Evolutionary conservation across 2,329 filamentous ascomycete species (phyloP), one percentile per base, ranked within the genome.

Genomic region (Claviceps digitariae): DNA sequence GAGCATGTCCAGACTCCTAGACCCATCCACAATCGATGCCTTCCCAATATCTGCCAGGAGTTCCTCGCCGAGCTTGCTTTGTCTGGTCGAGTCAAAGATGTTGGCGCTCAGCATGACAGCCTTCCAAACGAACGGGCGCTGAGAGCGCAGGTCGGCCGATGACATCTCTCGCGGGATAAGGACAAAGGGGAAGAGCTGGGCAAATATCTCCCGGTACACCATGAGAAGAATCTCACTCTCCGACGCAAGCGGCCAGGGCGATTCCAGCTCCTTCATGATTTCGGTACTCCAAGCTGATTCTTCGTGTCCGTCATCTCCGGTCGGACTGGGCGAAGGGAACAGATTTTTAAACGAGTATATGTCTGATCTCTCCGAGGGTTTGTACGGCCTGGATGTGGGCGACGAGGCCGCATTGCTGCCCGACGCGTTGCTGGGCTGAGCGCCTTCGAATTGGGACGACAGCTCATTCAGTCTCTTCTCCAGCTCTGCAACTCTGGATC

Each of bases 391-490:
- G 21, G 50, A 27, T 36, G 53, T 53, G 43, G 53, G 56, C 55
- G 29, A 46, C 46, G 31, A 54, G 52, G 40, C 49, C 34, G 48
- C 50, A 48, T 50, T 56, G 50, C 47, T 52, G 38, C 15, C 48
- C 49, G 44, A 43, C 34, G 48, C 50, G 46, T 50, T 56, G 51
- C 47, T 48, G 53, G 58, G 52, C 50, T 48, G 53, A 12, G 60
- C 59, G 10, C 61, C 60, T 27, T 70, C 67, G 44, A 76, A 67
- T 50, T 73, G 71, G 1, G 71, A 71, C 2, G 72, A 74, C 53
- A 77, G 64, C 60, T 76, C 72, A 55, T 76, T 69, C 1, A 77
- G 67, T 1, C 74, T 67, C 61, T 72, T 72, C 62, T 77, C 74
- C 12, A 77, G 67, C 62, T 76, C 74, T 20, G 74, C 70, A 43